Base-by-base conservation (phyloP, 75 land plant species). In the Larix kaempferi region DNA sequence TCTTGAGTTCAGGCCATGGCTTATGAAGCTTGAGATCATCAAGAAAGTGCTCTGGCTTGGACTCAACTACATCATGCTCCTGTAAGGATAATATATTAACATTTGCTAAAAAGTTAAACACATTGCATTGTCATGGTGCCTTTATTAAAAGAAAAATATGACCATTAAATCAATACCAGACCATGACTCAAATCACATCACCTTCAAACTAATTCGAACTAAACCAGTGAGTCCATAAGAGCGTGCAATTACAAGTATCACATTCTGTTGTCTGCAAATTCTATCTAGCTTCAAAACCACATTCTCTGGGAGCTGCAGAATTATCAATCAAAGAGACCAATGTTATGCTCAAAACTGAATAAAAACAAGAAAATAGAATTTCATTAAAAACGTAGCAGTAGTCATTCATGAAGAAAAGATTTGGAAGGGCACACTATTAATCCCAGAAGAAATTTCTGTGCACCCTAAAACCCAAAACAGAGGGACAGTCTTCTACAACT, bases 1-100 rank as follows among this genome's bases (percentile, higher is more conserved):
- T 78, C 76, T 85, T 91, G 17, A 97, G 99, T 79, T 97, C 98
- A 62, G 98, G 91, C 99, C 99, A 97, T 73, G 99, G 99, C 62
- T 89, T 89, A 76, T 97, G 91, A 26, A 97, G 86, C 44, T 98
- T 87, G 23, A 97, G 91, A 83, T 97, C 99, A 77, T 89, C 90
- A 67, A 92, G 57, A 79, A 88, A 89, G 80, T 91, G 93, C 44
- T 94, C 99, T 65, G 98, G 99, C 84, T 97, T 97, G 56, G 98
- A 89, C 74, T 97, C 99, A 78, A 97, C 89, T 1, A 97, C 92
- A 52, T 82, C 82, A 83, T 97, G 99, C 84, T 97, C 99, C 98
- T 92, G 86, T 66, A 83, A 73, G 7, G n/a, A 26, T 41, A 62
- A 79, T 7, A 73, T 44, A 37, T 49, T 49, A 49, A 11, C 54